Conservation (phyloP, 148 eudicot genomes). For the Silene latifolia region DNA sequence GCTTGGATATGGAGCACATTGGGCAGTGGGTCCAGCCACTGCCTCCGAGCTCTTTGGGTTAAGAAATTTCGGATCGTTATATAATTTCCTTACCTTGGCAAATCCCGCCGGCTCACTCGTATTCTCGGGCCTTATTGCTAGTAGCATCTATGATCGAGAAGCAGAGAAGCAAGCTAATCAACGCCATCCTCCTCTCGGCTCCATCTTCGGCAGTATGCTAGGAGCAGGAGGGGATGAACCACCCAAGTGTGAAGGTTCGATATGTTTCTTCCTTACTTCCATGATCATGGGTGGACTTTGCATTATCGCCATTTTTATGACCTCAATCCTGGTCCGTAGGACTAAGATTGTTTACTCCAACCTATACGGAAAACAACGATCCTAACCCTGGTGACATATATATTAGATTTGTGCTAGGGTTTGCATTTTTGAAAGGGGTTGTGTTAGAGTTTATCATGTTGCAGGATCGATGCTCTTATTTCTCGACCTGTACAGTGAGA, state of each 20-base stretch:
- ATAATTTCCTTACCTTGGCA: conserved; percentile 86
- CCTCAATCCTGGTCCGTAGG: conserved; percentile 70
- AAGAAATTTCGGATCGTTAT: conserved; percentile 81
- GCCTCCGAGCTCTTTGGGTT: conserved; percentile 92
- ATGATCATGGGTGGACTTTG: conserved; percentile 81
- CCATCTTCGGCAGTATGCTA: conserved; percentile 22
- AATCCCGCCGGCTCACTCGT: conserved; percentile 88
- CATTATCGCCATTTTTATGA: conserved; percentile 55
- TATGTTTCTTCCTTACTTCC: conserved; percentile 79
- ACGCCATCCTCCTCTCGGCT: conserved; percentile 24
- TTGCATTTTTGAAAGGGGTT: conserved; percentile 7
- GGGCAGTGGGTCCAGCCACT: conserved; percentile 94
- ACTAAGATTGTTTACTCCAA: conserved; percentile 70
- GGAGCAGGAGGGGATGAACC: conserved; percentile 44
- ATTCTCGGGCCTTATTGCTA: conserved; percentile 78
- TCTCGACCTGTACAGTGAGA: conserved; percentile 15
- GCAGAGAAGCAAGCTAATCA: conserved; percentile 77
- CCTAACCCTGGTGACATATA: conserved; percentile 21
- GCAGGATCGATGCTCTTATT: neutral
- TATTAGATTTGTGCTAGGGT: neutral
- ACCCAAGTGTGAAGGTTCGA: conserved; percentile 64
- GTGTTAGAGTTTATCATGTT: conserved; percentile 6
- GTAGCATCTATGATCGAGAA: conserved; percentile 80
- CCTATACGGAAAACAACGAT: conserved; percentile 65
- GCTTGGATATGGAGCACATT: conserved; percentile 96